Evolutionary conservation across 1,139 yeast genomes (phyloP).

Genomic region (Blastobotrys aristatus): DNA sequence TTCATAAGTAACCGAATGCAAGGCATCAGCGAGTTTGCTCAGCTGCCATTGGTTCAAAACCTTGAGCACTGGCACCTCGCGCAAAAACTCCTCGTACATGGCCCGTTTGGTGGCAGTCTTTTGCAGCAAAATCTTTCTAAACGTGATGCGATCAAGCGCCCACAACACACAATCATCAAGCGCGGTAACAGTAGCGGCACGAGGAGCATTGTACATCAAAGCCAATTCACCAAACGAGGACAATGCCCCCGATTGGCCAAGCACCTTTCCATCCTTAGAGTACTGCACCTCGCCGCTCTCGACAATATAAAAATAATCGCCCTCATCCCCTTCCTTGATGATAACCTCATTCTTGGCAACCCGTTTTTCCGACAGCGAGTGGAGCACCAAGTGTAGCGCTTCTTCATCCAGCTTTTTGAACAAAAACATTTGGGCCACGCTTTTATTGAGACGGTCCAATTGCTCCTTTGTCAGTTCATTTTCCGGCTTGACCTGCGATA

Average conservation of each 20-base stretch:
- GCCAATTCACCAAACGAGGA: conserved; percentile 96
- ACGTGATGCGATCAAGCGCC: conserved; percentile 92
- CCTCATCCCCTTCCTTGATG: conserved; percentile 93
- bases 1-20: conserved; percentile 68
- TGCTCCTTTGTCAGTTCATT: conserved; percentile 44
- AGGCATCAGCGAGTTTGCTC: conserved; percentile 90
- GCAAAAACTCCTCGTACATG: conserved; percentile 84
- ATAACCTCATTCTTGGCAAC: conserved; percentile 59
- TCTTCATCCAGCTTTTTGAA: conserved; percentile 72
- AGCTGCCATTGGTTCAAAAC: conserved; percentile 74
- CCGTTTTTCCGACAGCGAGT: conserved; percentile 71
- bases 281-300: conserved; percentile 83
- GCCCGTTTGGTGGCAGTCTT: conserved; percentile 86
- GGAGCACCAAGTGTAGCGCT: conserved; percentile 69
- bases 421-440: conserved; percentile 75
- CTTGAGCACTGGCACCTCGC: conserved; percentile 77
- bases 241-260: conserved; percentile 74
- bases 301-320: conserved; percentile 87
- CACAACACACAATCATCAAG: conserved; percentile 67
- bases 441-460: conserved; percentile 58
- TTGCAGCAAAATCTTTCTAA: conserved; percentile 84
- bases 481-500: conserved; percentile 8
- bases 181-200: conserved; percentile 93
- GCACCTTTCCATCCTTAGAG: conserved; percentile 66
- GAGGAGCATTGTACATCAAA: conserved; percentile 92